Base-by-base conservation (phyloP, 1,139 yeast genomes). In the Hyphopichia fennica region DNA sequence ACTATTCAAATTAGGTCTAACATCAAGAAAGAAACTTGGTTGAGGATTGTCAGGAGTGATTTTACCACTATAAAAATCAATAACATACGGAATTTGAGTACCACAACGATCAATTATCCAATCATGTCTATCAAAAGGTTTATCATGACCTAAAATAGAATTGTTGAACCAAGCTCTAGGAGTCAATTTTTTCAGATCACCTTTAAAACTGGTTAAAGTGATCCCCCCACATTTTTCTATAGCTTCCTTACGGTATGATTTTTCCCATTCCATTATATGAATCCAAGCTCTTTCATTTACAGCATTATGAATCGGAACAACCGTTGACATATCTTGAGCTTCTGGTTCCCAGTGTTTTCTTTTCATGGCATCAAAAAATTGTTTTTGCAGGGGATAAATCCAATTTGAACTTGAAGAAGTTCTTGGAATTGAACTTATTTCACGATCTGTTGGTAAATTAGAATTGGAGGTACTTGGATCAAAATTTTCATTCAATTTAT, bases 41-140 rank as follows among this genome's bases (percentile, higher is more conserved):
- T 19, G 15, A 20, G 25, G 17, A 47, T 84, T 77, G 80, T 89
- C 65, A 63, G 69, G 60, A 23, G 73, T 72, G 2, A 80, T 78
- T 42, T 76, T 77, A 8, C 88, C 87, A 13, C 85, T 66, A 63
- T 93, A 93, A 60, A 89, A 93, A 62, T 93, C 99, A 57, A 93
- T 91, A 36, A 93, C 97, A 55, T 93, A 93, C 42, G 90, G 96
- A 15, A 93, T 77, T 42, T 78, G 77, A 14, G 70, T 77, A 2
- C 98, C 98, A 62, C 97, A 88, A 41, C 98, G 72, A 56, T 87
- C 84, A n/a, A 93, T 77, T 11, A 78, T 71, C 99, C 99, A 93
- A 65, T 93, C 99, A 60, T 93, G 99, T 54, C 99, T 78, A 65
- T 93, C 99, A 66, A 93, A 93, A 0, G 99, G 99, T 48, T 77